Evolutionary conservation across 768 basidiomycete genomes (phyloP), one percentile per base, ranked within the genome.

Genomic region (Boletus pseudopeckii): DNA sequence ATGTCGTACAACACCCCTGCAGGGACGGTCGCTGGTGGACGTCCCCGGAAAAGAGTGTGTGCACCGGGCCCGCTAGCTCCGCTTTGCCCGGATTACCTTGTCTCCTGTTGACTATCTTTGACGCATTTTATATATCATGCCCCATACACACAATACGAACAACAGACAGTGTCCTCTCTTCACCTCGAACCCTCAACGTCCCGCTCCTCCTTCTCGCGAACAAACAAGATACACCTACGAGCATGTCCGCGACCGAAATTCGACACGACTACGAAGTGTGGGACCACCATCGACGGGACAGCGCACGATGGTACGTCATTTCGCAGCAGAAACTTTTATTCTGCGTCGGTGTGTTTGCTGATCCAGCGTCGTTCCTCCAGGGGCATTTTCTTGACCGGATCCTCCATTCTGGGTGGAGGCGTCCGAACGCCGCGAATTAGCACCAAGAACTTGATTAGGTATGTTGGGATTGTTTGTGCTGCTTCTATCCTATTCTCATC

Each of bases 371-470:
- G n/a, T 40, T 47, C 34, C 40, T 36, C 55, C 54, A 98, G 96
- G 96, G 96, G 96, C 47, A 98, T 99, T 69, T 93, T 96, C 77
- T 75, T 98, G 52, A 98, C 97, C 1, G 97, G 97, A 50, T 75
- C 95, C n/a, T 96, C 93, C 30, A 94, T 99, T 61, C 79, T 99
- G 30, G 96, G 96, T 42, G 97, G 94, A 67, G 95, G 95, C 65
- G 93, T 98, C 10, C 79, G 94, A 40, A 81, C 93, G 44, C 96
- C 96, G 11, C 80, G 96, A 60, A 98, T 99, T 50, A 82, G 87
- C 45, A 98, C 96, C 18, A 98, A 99, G 82, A 99, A 99, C 70
- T 71, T 98, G 71, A 97, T 99, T 63, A 94, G 92, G 94, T 92
- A 46, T 48, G 80, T 65, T 13, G 5, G 13, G 40, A 37, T 28